phyloP scores from a whole-genome alignment of 805 yeast genomes.

The Kluyveromyces dobzhanskii region DNA sequence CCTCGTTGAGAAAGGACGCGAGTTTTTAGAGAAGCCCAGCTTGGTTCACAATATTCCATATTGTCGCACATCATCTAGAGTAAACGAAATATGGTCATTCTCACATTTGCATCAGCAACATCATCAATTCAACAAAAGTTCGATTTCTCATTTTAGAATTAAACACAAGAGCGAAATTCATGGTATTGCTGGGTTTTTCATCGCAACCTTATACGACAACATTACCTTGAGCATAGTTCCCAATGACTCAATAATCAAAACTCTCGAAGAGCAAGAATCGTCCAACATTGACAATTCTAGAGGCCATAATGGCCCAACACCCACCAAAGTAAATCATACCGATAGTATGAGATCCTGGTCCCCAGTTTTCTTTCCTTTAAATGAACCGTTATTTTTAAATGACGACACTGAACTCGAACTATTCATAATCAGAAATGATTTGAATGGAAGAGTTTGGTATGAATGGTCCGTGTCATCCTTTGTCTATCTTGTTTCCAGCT shows the following conservation, averaged over 20 bases:
- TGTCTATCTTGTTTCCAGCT: constrained; percentile 31
- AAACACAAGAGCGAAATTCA: constrained; percentile 50
- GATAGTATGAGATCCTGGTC: constrained; percentile 55
- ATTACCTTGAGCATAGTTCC: constrained; percentile 30
- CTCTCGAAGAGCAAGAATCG: constrained; percentile 11
- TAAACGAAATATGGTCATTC: constrained; percentile 54
- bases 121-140: constrained; percentile 12
- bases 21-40: constrained; percentile 37
- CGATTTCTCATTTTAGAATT: constrained; percentile 36
- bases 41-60: constrained; percentile 36
- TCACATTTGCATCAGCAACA: constrained; percentile 36
- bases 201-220: constrained; percentile 58
- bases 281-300: constrained; percentile 2
- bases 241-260: constrained; percentile 13
- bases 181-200: constrained; percentile 70
- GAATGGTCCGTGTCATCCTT: constrained; percentile 56
- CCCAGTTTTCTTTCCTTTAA: constrained; percentile 56
- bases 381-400: constrained; percentile 41
- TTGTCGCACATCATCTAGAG: constrained; percentile 37
- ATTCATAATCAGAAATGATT: constrained; percentile 38
- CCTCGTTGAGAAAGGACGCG: constrained; percentile 15
- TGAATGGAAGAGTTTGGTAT: constrained; percentile 46
- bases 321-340: constrained; percentile 25
- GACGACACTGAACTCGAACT: constrained; percentile 50
- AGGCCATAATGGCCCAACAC: background rate